Evolutionary conservation across 164 flowering plant species (phyloP).

Genomic region (Kalanchoe fedtschenkoi): DNA sequence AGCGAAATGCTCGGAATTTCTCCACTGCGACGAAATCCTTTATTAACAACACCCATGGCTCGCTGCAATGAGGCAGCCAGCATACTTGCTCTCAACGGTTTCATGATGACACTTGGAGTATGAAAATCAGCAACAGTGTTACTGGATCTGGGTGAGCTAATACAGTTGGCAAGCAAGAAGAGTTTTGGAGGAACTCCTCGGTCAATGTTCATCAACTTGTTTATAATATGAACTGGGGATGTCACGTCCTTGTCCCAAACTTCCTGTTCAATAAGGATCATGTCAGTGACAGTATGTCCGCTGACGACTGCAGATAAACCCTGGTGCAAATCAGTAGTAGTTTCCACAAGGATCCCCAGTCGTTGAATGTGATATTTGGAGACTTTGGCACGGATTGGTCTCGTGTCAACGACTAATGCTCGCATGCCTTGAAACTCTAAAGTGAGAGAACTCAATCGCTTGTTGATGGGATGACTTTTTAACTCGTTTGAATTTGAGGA

Average conservation of each 20-base stretch:
- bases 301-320: conserved; percentile 21
- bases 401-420: conserved; percentile 64
- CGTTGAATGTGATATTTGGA: conserved; percentile 79
- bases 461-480: conserved; percentile 28
- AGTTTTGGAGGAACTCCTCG: conserved; percentile 31
- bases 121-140: conserved; percentile 15
- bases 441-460: conserved; percentile 25
- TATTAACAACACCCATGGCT: conserved; percentile 56
- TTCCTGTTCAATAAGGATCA: conserved; percentile 74
- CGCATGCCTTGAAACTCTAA: conserved; percentile 58
- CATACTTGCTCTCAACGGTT: conserved; percentile 84
- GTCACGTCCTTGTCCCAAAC: conserved; percentile 47
- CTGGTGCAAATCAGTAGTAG: conserved; percentile 35
- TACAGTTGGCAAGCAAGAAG: conserved; percentile 51
- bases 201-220: conserved; percentile 23
- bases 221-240: conserved; percentile 19
- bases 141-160: conserved; percentile 17
- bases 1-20: conserved; percentile 37
- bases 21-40: conserved; percentile 36
- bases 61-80: conserved; percentile 67
- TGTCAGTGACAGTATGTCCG: conserved; percentile 19
- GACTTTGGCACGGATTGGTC: conserved; percentile 59
- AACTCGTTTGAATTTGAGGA: conserved; percentile 23
- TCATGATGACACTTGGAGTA: conserved; percentile 42
- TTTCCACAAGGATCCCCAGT: conserved; percentile 62